Base-by-base conservation (phyloP, 352 stramenopile species). In the Globisporangium heterothallicum region DNA sequence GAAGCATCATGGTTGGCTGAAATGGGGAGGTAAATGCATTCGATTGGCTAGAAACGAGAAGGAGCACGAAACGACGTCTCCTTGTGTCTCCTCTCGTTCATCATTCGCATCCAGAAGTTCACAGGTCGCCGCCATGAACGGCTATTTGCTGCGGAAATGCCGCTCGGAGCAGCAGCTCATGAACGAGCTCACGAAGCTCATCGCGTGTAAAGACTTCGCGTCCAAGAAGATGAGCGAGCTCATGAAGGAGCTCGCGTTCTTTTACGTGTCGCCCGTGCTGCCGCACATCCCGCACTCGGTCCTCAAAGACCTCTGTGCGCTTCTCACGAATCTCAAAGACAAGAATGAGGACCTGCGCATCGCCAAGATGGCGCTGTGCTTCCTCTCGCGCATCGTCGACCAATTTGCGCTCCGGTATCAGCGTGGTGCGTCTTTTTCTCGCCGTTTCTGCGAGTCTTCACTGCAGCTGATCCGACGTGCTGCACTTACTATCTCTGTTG, bases 131-230 rank as follows among this genome's bases (percentile, higher is more conserved):
- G 32, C 19, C 6, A 90, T 92, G 76, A 88, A 88, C 58, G 70
- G 59, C 22, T 88, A 88, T 59, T 47, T 88, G 49, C 68, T 70
- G 49, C 71, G 65, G 57, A 87, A 86, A 52, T 84, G 73, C 56
- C 78, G 76, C 56, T 92, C 78, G 14, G 76, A 89, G 73, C 76
- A 88, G 67, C 78, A 92, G 63, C 71, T 92, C 47, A 77, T 90
- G 66, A 90, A 92, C 51, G 81, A 92, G 52, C 65, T 92, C 32
- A 70, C 68, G 25, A 86, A 83, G 59, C 60, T 86, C 14, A 55
- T 89, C 19, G 53, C 48, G 7, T 56, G 66, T 13, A 84, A 83
- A 47, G 78, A 92, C 42, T 70, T 72, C 27, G 73, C 76, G 18
- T 78, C 74, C 56, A 86, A 87, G 54, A 81, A 81, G 53, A 87